These are phyloP conservation scores for Lepidium campestre DNA, from an alignment of 441 rosid species.

Conservation along the genomic window DNA sequence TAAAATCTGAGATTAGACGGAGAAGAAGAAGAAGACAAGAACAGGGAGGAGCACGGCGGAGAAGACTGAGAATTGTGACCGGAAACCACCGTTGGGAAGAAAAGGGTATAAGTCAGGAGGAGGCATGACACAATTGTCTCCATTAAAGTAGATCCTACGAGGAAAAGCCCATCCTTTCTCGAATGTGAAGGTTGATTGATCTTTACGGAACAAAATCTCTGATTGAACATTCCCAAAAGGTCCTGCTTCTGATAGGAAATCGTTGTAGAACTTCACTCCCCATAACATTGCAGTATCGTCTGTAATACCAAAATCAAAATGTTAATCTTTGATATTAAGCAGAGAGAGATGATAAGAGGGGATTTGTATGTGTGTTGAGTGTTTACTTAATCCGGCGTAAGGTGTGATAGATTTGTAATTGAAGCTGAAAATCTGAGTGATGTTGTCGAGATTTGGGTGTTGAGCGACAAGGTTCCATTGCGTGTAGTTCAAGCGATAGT, in stretches of 20 bases:
- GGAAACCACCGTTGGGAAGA: slow-evolving; percentile 60
- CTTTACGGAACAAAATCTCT: slow-evolving; percentile 80
- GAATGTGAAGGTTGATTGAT: slow-evolving; percentile 73
- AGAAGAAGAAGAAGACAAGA: slow-evolving; percentile 29
- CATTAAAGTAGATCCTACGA: slow-evolving; percentile 82
- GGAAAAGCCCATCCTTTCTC: slow-evolving; percentile 99
- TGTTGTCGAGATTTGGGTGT: slow-evolving; percentile 66
- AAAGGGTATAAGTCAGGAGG: slow-evolving; percentile 93
- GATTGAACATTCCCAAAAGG: slow-evolving; percentile 84
- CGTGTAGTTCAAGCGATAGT: slow-evolving; percentile 53
- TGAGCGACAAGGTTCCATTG: slow-evolving; percentile 70
- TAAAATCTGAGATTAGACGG: slow-evolving; percentile 3
- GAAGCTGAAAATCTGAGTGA: slow-evolving; percentile 65
- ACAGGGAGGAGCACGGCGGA: slow-evolving; percentile 27
- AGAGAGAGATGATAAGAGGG: not conserved
- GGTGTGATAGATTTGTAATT: slow-evolving; percentile 58
- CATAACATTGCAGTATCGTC: slow-evolving; percentile 93
- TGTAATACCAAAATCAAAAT: slow-evolving; percentile 22
- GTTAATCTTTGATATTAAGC: not conserved
- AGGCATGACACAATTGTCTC: slow-evolving; percentile 96
- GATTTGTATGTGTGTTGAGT: not conserved
- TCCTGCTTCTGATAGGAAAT: slow-evolving; percentile 75
- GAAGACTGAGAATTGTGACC: slow-evolving; percentile 28
- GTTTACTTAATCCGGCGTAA: slow-evolving; percentile 58
- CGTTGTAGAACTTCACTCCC: slow-evolving; percentile 87